Base-by-base conservation (phyloP, 139 green algal species). In the Desmodesmus armatus region DNA sequence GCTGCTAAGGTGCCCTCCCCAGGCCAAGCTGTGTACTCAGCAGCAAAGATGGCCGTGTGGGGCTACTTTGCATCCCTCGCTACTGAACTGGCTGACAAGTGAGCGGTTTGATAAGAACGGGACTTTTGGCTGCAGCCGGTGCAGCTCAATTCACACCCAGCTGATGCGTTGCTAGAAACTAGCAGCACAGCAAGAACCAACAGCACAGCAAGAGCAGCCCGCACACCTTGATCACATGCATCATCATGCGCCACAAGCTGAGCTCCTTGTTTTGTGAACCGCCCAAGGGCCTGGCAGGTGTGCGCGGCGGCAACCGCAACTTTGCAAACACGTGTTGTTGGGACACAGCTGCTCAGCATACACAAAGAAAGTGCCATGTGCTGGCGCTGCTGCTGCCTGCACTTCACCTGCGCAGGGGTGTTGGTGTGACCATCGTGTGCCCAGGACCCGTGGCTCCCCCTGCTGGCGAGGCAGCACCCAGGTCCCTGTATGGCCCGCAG, bases 381-480 rank as follows among this genome's bases (percentile, higher is more conserved):
- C 29, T 41, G 9, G 37, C 6, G 27, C 31, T 49, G 58, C 23
- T 23, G 58, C 9, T 72, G 9, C 40, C 31, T 44, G 37, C 62
- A n/a, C n/a, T n/a, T n/a, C n/a, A n/a, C n/a, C n/a, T n/a, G n/a
- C n/a, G 65, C 87, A 96, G 92, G 60, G 88, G 87, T 5, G 82
- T 98, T 23, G 74, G 87, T 2, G 92, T 96, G 1, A 97, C 94
- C 1, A 87, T 98, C 21, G 92, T 89, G 73, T 98, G 95, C 81
- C 95, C 95, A 1, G 95, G 95, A 0, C 95, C 95, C 0, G 75
- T 96, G 7, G 84, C 86, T 19, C 81, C 81, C 35, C 27, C 66
- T 0, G 11, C 39, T 44, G 29, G 78, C 44, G 13, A 78, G 70
- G 3, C n/a, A n/a, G n/a, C n/a, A n/a, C 83, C 87, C 0, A 85